Percentiles rank a stretch among this genome's conserved stretches.
phyloP scores from a whole-genome alignment of 441 rosid genomes.

The Croton laevigatus region DNA sequence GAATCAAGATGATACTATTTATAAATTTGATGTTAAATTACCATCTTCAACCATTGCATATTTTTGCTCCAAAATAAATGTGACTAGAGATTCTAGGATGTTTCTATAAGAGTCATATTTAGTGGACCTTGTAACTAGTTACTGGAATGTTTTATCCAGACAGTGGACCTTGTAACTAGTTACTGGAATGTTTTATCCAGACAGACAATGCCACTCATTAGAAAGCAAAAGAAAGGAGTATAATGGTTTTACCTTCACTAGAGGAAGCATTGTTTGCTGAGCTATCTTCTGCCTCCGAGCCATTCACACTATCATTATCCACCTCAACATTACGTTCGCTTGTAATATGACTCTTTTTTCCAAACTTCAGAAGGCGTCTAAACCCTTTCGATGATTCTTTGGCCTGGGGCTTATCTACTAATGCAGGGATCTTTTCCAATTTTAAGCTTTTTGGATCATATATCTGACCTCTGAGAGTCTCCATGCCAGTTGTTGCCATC shows the following conservation, averaged over 20 bases:
- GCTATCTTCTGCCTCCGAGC: slow-evolving; percentile 52
- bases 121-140: background rate
- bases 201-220: slow-evolving; percentile 6
- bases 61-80: no score
- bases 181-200: background rate
- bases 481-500: slow-evolving; percentile 31
- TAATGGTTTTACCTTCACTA: slow-evolving; percentile 60
- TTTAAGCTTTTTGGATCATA: slow-evolving; percentile 42
- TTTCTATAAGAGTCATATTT: background rate
- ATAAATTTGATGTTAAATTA: no score
- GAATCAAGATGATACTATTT: no score
- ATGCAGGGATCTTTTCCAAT: slow-evolving; percentile 64
- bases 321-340: slow-evolving; percentile 45
- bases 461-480: slow-evolving; percentile 45
- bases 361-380: slow-evolving; percentile 75
- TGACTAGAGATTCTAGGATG: background rate
- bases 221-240: slow-evolving; percentile 16
- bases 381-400: slow-evolving; percentile 85
- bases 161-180: background rate
- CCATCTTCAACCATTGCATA: no score
- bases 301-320: slow-evolving; percentile 38
- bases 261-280: slow-evolving; percentile 41
- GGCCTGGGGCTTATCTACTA: slow-evolving; percentile 49
- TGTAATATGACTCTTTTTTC: slow-evolving; percentile 62
- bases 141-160: background rate